phyloP scores from a whole-genome alignment of 305 asterid species.

The Solanum hybrid region DNA sequence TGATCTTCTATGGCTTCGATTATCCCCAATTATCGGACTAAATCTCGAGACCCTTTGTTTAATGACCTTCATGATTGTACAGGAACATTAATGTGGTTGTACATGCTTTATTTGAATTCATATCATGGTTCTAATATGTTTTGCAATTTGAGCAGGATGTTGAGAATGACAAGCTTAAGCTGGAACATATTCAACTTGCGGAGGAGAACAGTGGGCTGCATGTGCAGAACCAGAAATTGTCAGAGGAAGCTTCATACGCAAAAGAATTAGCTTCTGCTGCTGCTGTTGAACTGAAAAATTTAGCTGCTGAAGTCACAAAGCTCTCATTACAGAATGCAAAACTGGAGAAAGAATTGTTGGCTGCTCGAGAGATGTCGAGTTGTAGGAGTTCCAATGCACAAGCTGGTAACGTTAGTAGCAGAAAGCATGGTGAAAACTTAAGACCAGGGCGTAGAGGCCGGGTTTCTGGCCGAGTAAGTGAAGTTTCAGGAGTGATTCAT shows the following conservation, averaged over 20 bases:
- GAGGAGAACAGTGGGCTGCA: slow-evolving; percentile 85
- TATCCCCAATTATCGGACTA: not conserved
- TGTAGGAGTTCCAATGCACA: slow-evolving; percentile 42
- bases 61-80: slow-evolving; percentile 1
- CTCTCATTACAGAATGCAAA: slow-evolving; percentile 70
- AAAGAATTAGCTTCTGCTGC: slow-evolving; percentile 99
- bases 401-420: slow-evolving; percentile 37
- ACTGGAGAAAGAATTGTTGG: slow-evolving; percentile 66
- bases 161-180: slow-evolving; percentile 72
- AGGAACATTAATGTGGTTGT: not conserved
- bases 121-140: slow-evolving; percentile 4
- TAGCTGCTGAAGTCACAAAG: slow-evolving; percentile 95
- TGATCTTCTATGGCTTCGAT: not conserved
- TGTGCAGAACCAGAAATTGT: slow-evolving; percentile 77
- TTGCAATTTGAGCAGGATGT: slow-evolving; percentile 49
- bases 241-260: slow-evolving; percentile 94
- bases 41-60: not conserved
- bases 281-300: slow-evolving; percentile 82
- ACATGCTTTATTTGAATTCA: not conserved
- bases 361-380: slow-evolving; percentile 51
- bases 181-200: slow-evolving; percentile 55
- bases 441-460: slow-evolving; percentile 53
- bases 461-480: slow-evolving; percentile 45
- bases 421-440: slow-evolving; percentile 45
- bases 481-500: slow-evolving; percentile 38